Percentiles rank a stretch among this genome's conserved stretches.
Conservation (phyloP, 129 eudicot species). For the Chrysanthemum seticuspe region DNA sequence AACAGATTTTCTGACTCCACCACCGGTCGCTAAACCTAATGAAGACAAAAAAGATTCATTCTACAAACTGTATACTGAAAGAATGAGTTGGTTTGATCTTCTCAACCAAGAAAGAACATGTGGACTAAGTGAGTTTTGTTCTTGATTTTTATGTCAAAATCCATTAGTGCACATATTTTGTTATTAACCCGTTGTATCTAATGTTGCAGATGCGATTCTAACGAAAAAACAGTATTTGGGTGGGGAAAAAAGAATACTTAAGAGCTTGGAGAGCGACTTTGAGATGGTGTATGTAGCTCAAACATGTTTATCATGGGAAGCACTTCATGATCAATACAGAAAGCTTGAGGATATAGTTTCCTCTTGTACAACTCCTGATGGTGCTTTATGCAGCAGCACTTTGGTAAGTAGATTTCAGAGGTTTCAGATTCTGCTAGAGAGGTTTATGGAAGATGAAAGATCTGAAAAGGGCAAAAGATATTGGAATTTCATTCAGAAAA, state of each 20-base stretch:
- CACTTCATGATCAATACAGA: conserved; percentile 49
- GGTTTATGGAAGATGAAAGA: conserved; percentile 65
- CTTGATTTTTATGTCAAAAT: not conserved
- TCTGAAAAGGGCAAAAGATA: conserved; percentile 39
- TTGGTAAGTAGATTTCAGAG: conserved; percentile 48
- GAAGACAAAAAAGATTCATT: conserved; percentile 40
- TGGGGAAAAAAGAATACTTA: conserved; percentile 38
- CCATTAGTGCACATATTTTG: not conserved
- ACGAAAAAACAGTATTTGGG: conserved; percentile 16
- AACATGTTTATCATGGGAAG: conserved; percentile 72
- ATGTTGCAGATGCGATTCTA: conserved; percentile 28
- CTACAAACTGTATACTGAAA: conserved; percentile 42
- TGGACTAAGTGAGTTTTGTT: conserved; percentile 41
- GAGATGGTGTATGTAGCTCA: conserved; percentile 74
- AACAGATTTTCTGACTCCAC: conserved; percentile 16
- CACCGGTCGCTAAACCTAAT: conserved; percentile 9
- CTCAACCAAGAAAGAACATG: conserved; percentile 53
- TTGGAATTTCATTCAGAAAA: conserved; percentile 36
- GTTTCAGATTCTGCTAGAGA: conserved; percentile 54
- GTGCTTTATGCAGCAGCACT: conserved; percentile 33
- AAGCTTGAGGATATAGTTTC: conserved; percentile 44
- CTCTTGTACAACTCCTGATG: conserved; percentile 20
- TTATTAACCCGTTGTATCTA: not conserved
- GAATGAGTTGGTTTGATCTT: conserved; percentile 68
- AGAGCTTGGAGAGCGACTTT: conserved; percentile 55